Percentiles rank a stretch among this genome's conserved stretches.
phyloP scores from a whole-genome alignment of 2,329 filamentous ascomycete species.

The Pseudogymnoascus sp. region DNA sequence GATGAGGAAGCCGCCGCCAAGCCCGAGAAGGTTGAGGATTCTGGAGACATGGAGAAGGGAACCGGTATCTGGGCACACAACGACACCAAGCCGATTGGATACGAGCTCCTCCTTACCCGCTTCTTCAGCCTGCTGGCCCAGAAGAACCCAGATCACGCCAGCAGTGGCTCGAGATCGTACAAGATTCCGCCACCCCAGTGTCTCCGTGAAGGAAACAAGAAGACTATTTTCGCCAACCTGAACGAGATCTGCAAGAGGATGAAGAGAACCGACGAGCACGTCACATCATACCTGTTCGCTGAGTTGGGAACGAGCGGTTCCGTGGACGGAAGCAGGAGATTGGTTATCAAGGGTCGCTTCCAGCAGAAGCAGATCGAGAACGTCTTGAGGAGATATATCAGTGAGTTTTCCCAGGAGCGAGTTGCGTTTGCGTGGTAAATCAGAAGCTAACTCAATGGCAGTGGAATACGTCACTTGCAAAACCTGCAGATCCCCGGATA shows the following conservation, averaged over 20 bases:
- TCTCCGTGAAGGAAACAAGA: slow-evolving; percentile 99
- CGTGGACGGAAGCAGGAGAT: slow-evolving; percentile 81
- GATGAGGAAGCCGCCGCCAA: slow-evolving; percentile 32
- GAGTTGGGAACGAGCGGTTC: slow-evolving; percentile 96
- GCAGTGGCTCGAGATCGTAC: slow-evolving; percentile 85
- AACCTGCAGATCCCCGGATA: slow-evolving; percentile 91
- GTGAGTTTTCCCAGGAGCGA: slow-evolving; percentile 41
- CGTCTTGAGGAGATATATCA: slow-evolving; percentile 89
- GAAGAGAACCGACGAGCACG: slow-evolving; percentile 97
- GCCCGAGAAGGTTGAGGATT: slow-evolving; percentile 41
- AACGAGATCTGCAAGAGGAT: slow-evolving; percentile 98
- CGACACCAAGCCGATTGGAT: slow-evolving; percentile 54
- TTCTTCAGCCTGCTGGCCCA: slow-evolving; percentile 94
- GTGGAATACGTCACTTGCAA: slow-evolving; percentile 98
- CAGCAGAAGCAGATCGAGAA: slow-evolving; percentile 99
- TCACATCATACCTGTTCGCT: slow-evolving; percentile 93
- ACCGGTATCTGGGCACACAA: slow-evolving; percentile 11
- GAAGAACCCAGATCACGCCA: slow-evolving; percentile 93
- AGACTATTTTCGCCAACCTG: slow-evolving; percentile 99
- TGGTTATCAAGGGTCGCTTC: slow-evolving; percentile 99
- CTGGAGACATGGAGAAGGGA: slow-evolving; percentile 12
- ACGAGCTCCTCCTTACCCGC: slow-evolving; percentile 75
- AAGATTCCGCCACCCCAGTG: slow-evolving; percentile 99
- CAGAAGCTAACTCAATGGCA: slow-evolving; percentile 21
- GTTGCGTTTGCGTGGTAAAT: background rate